Conservation (phyloP, 257 asterid genomes). For the Gentiana straminea region DNA sequence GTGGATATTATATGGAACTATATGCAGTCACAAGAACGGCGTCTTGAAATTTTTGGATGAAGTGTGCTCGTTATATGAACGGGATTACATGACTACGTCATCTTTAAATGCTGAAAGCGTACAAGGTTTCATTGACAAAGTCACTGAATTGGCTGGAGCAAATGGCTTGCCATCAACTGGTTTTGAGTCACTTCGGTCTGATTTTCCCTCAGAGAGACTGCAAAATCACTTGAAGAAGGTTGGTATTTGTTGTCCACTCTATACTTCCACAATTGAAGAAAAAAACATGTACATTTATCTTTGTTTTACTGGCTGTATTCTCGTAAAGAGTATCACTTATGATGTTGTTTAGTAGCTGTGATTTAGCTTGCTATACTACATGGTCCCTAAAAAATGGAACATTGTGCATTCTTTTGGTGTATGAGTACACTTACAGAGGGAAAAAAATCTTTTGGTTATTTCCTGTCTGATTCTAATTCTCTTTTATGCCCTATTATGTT, state of each 20-base stretch:
- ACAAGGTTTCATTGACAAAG: constrained; percentile 48
- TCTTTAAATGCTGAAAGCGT: constrained; percentile 40
- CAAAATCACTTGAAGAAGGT: constrained; percentile 61
- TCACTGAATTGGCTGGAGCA: constrained; percentile 66
- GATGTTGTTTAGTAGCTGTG: no score
- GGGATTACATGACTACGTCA: constrained; percentile 32
- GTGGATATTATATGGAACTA: constrained; percentile 1
- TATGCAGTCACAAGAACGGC: constrained; percentile 77
- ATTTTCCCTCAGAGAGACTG: constrained; percentile 40
- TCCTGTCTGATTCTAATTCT: no score
- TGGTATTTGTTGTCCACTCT: not conserved
- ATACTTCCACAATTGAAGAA: no score
- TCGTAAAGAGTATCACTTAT: no score
- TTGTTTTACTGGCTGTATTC: not conserved
- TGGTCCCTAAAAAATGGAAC: no score
- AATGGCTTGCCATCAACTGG: constrained; percentile 63
- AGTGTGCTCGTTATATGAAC: constrained; percentile 66
- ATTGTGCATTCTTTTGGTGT: no score
- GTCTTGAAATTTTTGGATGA: constrained; percentile 70
- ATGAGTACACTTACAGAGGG: no score
- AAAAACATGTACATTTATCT: not conserved
- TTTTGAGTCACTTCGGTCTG: constrained; percentile 52
- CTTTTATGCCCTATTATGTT: no score
- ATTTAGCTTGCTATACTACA: no score
- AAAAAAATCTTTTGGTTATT: no score